Evolutionary conservation across 371 early-diverging fungal species (phyloP), one percentile per base, ranked within the genome.

Genomic region (Lichtheimia ramosa): DNA sequence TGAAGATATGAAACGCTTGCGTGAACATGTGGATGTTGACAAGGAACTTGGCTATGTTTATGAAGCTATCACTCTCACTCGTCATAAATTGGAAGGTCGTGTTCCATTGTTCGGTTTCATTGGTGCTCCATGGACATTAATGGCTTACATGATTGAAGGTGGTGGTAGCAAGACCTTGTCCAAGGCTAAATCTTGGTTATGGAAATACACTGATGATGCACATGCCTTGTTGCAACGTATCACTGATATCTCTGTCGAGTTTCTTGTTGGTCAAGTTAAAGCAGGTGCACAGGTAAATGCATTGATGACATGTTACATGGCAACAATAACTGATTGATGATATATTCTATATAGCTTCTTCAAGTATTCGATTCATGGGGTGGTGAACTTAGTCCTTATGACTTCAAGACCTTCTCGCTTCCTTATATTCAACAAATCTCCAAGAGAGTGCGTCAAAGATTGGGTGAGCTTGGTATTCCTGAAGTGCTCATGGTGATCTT

Each of bases 141-240:
- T 97, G 94, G 93, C 95, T 3, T 98, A 98, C 68, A 96, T 96
- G 97, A 90, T 98, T 65, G 98, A 96, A 74, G 96, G 98, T n/a
- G 96, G 96, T 48, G 95, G 97, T 40, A 92, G 94, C 72, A 96
- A 93, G 73, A 95, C 90, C 0, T 77, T 95, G 55, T 77, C 87
- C 42, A 91, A 91, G 71, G 93, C 96, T 46, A 97, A 96, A 77
- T 70, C 84, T 15, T 98, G 94, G 94, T 78, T 98, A 49, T 92
- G 86, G 79, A 80, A 83, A 62, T 79, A 96, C 71, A 90, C 92
- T n/a, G 83, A 89, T 56, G 90, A 77, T 43, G 82, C 90, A 12
- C 92, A 96, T 56, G 77, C 75, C 65, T 81, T 98, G 43, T 83
- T 98, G 62, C 75, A 83, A 54, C 82, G 85, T 40, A 84, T 95